phyloP scores from a whole-genome alignment of 116 monocot species.

The Dioscorea cayenensis region DNA sequence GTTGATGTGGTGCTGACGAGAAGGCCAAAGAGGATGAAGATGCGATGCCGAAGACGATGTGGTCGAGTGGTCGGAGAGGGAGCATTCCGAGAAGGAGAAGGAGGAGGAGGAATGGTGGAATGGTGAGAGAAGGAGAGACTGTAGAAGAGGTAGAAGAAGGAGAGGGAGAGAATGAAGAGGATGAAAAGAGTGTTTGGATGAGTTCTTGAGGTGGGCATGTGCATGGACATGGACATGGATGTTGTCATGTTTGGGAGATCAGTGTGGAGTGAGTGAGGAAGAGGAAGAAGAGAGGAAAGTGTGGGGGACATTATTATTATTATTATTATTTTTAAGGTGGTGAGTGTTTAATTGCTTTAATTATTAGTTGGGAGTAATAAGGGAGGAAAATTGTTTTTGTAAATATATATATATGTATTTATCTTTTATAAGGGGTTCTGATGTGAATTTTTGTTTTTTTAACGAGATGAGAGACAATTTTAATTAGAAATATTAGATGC shows the following conservation, averaged over 20 bases:
- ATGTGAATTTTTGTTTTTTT: too few species aligned
- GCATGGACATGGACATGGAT: neutral
- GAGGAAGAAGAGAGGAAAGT: neutral
- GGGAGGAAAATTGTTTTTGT: too few species aligned
- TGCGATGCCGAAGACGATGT: conserved; percentile 52
- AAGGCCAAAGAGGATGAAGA: conserved; percentile 40
- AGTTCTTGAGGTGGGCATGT: too few species aligned
- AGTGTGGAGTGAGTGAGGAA: neutral
- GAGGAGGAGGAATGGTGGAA: neutral
- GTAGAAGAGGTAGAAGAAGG: conserved; percentile 1
- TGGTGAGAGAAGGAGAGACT: too few species aligned
- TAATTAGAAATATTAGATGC: too few species aligned
- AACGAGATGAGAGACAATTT: too few species aligned
- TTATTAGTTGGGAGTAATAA: too few species aligned
- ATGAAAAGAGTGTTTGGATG: neutral
- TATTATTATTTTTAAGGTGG: too few species aligned
- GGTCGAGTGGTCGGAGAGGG: conserved; percentile 11
- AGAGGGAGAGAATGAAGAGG: neutral
- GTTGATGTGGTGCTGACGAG: conserved; percentile 40
- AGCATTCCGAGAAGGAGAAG: neutral
- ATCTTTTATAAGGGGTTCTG: too few species aligned
- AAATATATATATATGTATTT: too few species aligned
- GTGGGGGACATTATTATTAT: conserved; percentile 13
- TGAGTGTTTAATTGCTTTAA: too few species aligned
- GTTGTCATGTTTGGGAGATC: neutral